Evolutionary conservation across 73 alveolate species (phyloP), one percentile per base, ranked within the genome.

Genomic region (Paramecium primaurelia): DNA sequence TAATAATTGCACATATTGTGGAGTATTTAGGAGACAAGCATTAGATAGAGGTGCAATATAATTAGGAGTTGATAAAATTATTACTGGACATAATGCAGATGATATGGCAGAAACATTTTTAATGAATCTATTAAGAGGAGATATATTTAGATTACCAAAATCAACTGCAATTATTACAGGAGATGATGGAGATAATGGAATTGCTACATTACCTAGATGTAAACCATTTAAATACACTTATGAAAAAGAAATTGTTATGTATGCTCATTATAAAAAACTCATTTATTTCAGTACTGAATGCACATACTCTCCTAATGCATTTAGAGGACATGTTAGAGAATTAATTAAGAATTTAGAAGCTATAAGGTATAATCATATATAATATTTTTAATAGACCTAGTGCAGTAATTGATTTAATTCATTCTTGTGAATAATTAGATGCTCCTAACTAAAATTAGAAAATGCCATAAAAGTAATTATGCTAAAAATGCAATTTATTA

Each of bases 21-120:
- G 99, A 16, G 99, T 98, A n/a, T 97, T 98, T 93, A 93, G 99
- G 37, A 95, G 99, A 95, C 96, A 97, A 86, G 99, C 99, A 9
- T 93, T 98, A 11, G 99, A 98, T 54, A 94, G 98, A 92, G 99
- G 99, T 6, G 99, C 99, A 37, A 85, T 87, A 84, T 73, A 95
- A 88, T 95, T 98, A 18, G 94, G 94, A 36, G 98, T 97, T 4
- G 97, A 97, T 86, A 98, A 97, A 71, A 97, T 98, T 28, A 95
- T 95, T 58, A 98, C 99, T 36, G 99, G 99, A 4, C 99, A 98
- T 93, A 98, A 98, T 95, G 99, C 99, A 25, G 99, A 98, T 95
- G 99, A 98, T 92, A 97, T 97, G 71, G 99, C 99, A 10, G 99
- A 98, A 93, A 98, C 99, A 18, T 99, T 98, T 30, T 93, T 97